Conservation (phyloP, 805 yeast species). For the Kodamaea fukazawae region DNA sequence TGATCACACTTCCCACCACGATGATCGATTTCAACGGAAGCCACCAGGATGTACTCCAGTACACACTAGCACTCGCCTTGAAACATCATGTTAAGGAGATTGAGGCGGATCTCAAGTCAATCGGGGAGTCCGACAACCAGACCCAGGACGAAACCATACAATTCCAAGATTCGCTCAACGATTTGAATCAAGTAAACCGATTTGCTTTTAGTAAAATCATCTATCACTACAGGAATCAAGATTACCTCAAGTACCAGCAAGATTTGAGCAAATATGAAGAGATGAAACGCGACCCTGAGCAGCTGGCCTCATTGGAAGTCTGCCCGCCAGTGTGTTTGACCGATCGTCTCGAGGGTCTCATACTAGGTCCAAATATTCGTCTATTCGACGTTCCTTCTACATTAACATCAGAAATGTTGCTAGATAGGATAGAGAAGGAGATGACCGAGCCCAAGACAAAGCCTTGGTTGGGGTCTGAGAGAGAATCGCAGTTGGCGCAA, state of each 20-base stretch:
- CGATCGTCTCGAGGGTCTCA: constrained; percentile 13
- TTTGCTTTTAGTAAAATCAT: constrained; percentile 15
- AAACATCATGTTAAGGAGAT: constrained; percentile 20
- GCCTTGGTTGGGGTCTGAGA: constrained; percentile 6
- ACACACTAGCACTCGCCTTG: constrained; percentile 27
- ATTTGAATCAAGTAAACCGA: constrained; percentile 15
- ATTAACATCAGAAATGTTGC: constrained; percentile 16
- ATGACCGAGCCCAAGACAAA: background rate
- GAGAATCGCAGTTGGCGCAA: constrained; percentile 17
- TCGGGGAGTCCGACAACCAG: constrained; percentile 11
- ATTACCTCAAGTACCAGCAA: background rate
- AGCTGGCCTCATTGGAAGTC: constrained; percentile 11
- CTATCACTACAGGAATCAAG: constrained; percentile 13
- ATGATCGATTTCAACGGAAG: constrained; percentile 2
- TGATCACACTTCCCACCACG: background rate
- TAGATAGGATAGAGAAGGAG: constrained; percentile 15
- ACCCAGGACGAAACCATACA: constrained; percentile 18
- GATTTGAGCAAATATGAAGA: no score
- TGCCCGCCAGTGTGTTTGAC: background rate
- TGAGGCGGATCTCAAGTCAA: constrained; percentile 8
- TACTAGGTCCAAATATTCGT: constrained; percentile 21
- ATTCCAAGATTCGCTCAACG: constrained; percentile 20
- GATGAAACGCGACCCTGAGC: no score
- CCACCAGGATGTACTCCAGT: constrained; percentile 9
- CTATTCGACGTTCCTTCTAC: constrained; percentile 10